Base-by-base conservation (phyloP, 495 filamentous ascomycete species). In the Tuber brumale region DNA sequence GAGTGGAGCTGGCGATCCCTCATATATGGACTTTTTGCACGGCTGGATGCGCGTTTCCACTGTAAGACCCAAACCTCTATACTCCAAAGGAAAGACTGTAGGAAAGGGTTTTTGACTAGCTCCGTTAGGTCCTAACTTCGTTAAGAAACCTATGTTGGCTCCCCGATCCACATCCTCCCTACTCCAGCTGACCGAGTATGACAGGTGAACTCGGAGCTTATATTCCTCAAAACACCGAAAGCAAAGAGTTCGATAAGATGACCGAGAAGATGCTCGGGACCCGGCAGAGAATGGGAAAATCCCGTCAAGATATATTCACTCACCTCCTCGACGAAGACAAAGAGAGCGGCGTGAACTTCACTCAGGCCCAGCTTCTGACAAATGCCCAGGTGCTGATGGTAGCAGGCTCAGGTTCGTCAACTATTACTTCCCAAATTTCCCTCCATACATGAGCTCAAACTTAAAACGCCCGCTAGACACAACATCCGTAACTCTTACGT, bases 361-460 rank as follows among this genome's bases (percentile, higher is more conserved):
- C 46, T 10, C 69, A 48, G 19, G 27, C 43, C 37, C 48, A 80
- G 43, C 70, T 81, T 18, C 44, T 75, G 41, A 57, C 74, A 46
- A 81, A 81, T 23, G 76, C 78, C 12, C 72, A 80, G 69, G 19
- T 80, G 16, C 41, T 80, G 27, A 76, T 82, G 35, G 72, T 82
- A 21, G 78, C 75, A 3, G 80, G 80, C 16, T 35, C 75, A 12
- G 75, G 77, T 70, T 74, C 74, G 16, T 75, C 78, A 8, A 61
- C 69, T n/a, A 75, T 44, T n/a, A 43, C 75, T 16, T n/a, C 51
- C 10, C 51, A 27, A 75, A 7, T 23, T 72, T 12, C 69, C 72
- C 39, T 31, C 70, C 12, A 51, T 78, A 35, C 12, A 72, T 9
- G 72, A 75, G 43, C n/a, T 78, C 35, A 71, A 74, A 10, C 57